Base-by-base conservation (phyloP, 441 rosid genomes). In the Populus tomentosa region DNA sequence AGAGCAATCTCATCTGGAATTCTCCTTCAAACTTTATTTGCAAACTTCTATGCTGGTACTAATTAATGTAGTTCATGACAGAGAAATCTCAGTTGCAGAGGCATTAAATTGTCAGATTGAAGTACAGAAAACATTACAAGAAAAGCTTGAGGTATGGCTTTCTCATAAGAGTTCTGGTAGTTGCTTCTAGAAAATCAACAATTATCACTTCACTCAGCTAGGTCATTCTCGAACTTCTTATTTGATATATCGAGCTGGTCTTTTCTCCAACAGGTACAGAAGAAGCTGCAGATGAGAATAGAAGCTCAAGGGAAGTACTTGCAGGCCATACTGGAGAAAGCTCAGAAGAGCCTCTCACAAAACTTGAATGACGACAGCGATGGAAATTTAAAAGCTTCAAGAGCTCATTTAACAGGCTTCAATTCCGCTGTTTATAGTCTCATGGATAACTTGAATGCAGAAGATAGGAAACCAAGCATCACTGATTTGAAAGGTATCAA, bases 251-350 rank as follows among this genome's bases (percentile, higher is more conserved):
- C 40, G 42, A 73, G 33, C 18, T 38, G 6, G 20, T 23, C 28
- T 14, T 66, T 21, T 30, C 18, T 42, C 4, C 20, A 36, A 38
- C 87, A 94, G 98, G 97, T 94, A 56, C 95, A 91, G 78, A 82
- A 87, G 50, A 87, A 84, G 24, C 87, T 95, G 53, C 92, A 90
- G 68, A 85, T 90, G 71, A 87, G 96, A 82, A 93, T 93, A 11
- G 97, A 95, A 83, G 87, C 94, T 8, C 98, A 95, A 77, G 88
- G 95, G 35, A 91, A 87, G 81, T 94, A 93, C 84, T 77, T 94
- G 36, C 94, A 91, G 73, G 77, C 89, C 3, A 86, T 93, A 78
- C 86, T 95, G 0, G 97, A 92, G 82, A 95, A 91, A 84, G 98
- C 98, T 6, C 95, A 92, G 59, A 92, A 85, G 75, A 86, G 85